A percentile compares a stretch with the other conserved stretches of the same genome.
These are phyloP conservation scores for Tribonema minus DNA, from an alignment of 108 stramenopile genomes.

Conservation along the genomic window DNA sequence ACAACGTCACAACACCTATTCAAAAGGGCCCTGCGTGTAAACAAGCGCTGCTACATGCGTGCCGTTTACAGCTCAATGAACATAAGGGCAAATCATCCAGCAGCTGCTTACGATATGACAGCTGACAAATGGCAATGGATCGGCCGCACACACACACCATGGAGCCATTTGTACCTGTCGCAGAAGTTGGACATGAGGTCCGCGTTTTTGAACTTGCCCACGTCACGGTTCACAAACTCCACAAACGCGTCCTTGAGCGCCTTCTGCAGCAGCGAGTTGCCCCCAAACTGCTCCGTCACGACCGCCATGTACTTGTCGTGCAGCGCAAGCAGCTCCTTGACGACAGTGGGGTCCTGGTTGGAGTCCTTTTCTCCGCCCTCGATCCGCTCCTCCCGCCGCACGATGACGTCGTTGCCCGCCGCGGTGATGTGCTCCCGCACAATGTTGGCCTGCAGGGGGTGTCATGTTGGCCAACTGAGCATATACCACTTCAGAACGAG, in stretches of 20 bases:
- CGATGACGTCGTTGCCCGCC: conserved; percentile 79
- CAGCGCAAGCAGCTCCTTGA: conserved; percentile 86
- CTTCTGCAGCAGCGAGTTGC: conserved; percentile 93
- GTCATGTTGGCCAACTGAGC: background rate
- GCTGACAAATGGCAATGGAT: no score
- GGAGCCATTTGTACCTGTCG: no score
- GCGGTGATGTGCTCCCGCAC: conserved; percentile 72
- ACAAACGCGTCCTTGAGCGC: conserved; percentile 98
- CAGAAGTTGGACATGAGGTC: conserved; percentile 96
- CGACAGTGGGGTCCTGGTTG: conserved; percentile 92
- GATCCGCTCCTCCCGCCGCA: conserved; percentile 71
- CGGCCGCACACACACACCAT: no score
- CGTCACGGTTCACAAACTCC: conserved; percentile 91
- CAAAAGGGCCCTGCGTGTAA: no score
- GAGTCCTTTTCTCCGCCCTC: conserved; percentile 63
- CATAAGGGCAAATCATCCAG: no score
- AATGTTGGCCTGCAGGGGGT: conserved; percentile 19
- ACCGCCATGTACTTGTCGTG: conserved; percentile 92
- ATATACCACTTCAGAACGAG: background rate
- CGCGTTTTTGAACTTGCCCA: conserved; percentile 89
- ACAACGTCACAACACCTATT: no score
- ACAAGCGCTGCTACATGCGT: no score
- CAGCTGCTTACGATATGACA: no score
- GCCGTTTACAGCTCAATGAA: no score
- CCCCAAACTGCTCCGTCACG: conserved; percentile 81